Evolutionary conservation across 441 rosid genomes (phyloP).

Genomic region (Populus hybrid): DNA sequence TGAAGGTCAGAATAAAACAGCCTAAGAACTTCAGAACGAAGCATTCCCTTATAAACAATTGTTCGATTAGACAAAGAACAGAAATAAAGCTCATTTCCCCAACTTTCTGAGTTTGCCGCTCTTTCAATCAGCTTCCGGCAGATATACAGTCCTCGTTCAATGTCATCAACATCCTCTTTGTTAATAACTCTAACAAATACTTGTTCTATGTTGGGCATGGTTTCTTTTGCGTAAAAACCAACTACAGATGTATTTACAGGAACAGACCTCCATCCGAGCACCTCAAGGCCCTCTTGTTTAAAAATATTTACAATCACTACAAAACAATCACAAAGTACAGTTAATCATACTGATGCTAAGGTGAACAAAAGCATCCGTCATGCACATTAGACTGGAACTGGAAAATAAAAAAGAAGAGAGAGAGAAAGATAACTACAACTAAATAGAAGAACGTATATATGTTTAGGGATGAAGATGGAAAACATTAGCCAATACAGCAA

Average conservation of each 20-base stretch:
- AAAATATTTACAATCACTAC: constrained; percentile 77
- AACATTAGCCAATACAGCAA: neutral
- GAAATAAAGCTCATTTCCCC: constrained; percentile 91
- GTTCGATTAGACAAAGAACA: constrained; percentile 98
- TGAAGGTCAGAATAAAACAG: constrained; percentile 84
- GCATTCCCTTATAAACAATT: constrained; percentile 99
- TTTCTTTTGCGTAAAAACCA: constrained; percentile 91
- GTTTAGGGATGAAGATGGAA: neutral
- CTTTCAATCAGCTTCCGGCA: constrained; percentile 91
- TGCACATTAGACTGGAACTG: neutral
- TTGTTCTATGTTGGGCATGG: constrained; percentile 95
- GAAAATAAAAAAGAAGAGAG: neutral
- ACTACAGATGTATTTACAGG: constrained; percentile 85
- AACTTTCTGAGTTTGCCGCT: constrained; percentile 53
- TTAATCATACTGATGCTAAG: constrained; percentile 15
- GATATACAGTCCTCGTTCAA: constrained; percentile 92
- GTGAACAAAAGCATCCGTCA: neutral
- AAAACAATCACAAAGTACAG: constrained; percentile 24
- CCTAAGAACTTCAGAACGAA: constrained; percentile 95
- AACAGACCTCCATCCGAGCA: constrained; percentile 98
- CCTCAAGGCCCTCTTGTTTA: constrained; percentile 92
- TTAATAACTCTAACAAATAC: constrained; percentile 82
- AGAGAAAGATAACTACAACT: too few relatives aligned
- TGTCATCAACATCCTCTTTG: constrained; percentile 82
- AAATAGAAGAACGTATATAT: neutral